phyloP scores from a whole-genome alignment of 441 rosid genomes.

The Eutrema salsugineum region DNA sequence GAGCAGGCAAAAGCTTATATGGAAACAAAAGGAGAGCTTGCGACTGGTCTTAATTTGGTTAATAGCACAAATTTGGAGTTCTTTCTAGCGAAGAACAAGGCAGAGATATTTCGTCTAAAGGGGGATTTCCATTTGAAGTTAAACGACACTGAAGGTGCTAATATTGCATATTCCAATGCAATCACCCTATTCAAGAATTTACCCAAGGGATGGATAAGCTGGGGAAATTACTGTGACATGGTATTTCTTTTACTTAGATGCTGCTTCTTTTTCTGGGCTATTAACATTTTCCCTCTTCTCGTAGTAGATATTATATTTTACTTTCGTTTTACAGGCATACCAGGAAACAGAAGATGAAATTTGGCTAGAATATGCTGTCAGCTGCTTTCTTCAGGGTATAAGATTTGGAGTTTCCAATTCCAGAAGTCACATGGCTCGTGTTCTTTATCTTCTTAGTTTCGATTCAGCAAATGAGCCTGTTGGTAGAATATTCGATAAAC shows the following conservation, averaged over 20 bases:
- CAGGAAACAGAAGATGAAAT: constrained; percentile 78
- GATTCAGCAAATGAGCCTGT: constrained; percentile 84
- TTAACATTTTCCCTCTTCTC: constrained; percentile 13
- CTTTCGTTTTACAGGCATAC: constrained; percentile 59
- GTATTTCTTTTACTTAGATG: constrained; percentile 39
- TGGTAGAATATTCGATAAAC: constrained; percentile 88
- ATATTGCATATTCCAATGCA: constrained; percentile 86
- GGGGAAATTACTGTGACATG: constrained; percentile 98
- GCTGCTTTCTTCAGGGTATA: constrained; percentile 97
- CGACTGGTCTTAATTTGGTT: constrained; percentile 78
- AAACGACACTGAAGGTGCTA: constrained; percentile 79
- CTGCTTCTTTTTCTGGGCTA: constrained; percentile 15
- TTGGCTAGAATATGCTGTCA: constrained; percentile 92
- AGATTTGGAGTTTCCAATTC: constrained; percentile 91
- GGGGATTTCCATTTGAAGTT: constrained; percentile 85
- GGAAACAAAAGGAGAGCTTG: constrained; percentile 88
- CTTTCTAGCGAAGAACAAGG: constrained; percentile 83
- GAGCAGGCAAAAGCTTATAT: constrained; percentile 97
- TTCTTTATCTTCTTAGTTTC: constrained; percentile 87
- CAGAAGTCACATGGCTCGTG: constrained; percentile 91
- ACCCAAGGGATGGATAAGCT: constrained; percentile 99
- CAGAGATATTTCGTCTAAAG: constrained; percentile 82
- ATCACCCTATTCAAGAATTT: constrained; percentile 83
- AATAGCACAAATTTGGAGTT: constrained; percentile 90
- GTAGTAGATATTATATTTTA: constrained; percentile 20